phyloP scores from a whole-genome alignment of 345 rosid species.

The Brassica incana region DNA sequence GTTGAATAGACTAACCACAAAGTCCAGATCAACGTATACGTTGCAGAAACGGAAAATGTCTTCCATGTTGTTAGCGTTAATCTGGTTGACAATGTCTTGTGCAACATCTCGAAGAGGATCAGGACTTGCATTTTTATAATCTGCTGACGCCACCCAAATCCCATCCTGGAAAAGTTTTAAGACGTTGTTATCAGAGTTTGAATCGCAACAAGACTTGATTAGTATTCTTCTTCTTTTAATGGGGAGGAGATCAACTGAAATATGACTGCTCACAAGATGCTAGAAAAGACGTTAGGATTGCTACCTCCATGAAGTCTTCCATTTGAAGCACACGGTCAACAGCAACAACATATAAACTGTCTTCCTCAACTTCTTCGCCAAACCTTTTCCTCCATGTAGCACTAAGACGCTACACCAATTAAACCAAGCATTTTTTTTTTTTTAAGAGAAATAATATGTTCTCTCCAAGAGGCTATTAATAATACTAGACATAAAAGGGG shows the following conservation, averaged over 20 bases:
- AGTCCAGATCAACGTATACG: slow-evolving; percentile 69
- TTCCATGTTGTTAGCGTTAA: slow-evolving; percentile 67
- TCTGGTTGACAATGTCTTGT: slow-evolving; percentile 64
- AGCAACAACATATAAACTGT: slow-evolving; percentile 53
- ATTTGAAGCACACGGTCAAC: slow-evolving; percentile 83
- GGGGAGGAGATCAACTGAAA: not conserved
- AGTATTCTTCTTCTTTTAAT: not conserved
- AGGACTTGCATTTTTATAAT: slow-evolving; percentile 66
- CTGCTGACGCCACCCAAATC: slow-evolving; percentile 72
- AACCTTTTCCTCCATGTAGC: slow-evolving; percentile 78
- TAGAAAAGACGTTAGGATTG: not conserved
- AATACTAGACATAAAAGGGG: not conserved
- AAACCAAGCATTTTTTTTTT: not conserved
- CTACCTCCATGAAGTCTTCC: slow-evolving; percentile 89
- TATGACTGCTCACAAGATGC: not conserved
- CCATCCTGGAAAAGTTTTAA: slow-evolving; percentile 54
- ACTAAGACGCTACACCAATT: slow-evolving; percentile 50
- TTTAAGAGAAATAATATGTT: not conserved
- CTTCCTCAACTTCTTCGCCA: slow-evolving; percentile 63
- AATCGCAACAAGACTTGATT: not conserved
- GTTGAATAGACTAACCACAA: slow-evolving; percentile 58
- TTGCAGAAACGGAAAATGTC: slow-evolving; percentile 84
- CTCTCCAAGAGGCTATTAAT: not conserved
- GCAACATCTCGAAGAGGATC: slow-evolving; percentile 86
- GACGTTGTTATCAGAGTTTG: not conserved